A percentile compares a stretch with the other conserved stretches of the same genome.
Conservation (phyloP, 768 basidiomycete genomes). For the Amanita polypyramis region DNA sequence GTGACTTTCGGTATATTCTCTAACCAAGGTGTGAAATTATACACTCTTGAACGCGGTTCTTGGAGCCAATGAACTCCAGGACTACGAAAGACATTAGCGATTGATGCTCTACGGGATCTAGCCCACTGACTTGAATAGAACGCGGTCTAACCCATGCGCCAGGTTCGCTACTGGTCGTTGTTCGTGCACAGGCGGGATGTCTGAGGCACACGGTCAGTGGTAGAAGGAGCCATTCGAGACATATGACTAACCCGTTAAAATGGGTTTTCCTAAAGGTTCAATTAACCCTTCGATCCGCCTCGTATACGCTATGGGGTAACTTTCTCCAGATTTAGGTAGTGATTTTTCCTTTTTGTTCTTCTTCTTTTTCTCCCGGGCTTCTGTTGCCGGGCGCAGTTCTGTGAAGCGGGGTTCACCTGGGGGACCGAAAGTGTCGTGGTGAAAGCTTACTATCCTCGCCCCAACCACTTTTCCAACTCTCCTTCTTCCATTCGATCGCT, state of each 20-base stretch:
- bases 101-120: not conserved
- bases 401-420: not conserved
- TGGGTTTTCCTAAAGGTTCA: conserved; percentile 11
- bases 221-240: not conserved
- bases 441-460: conserved; percentile 15
- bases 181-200: conserved; percentile 26
- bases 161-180: conserved; percentile 46
- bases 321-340: not conserved
- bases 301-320: conserved; percentile 13
- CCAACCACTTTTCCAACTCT: conserved; percentile 12
- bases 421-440: not conserved
- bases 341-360: not conserved
- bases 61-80: conserved; percentile 84
- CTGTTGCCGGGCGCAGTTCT: not conserved
- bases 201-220: conserved; percentile 17
- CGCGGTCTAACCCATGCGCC: conserved; percentile 55
- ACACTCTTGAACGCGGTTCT: conserved; percentile 77
- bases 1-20: conserved; percentile 65
- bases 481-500: not conserved
- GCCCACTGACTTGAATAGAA: conserved; percentile 60
- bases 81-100: conserved; percentile 27
- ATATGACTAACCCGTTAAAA: conserved; percentile 30
- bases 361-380: not conserved
- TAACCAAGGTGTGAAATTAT: conserved; percentile 71
- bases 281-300: conserved; percentile 26